Conservation (phyloP, 106 monocot genomes). For the Triglochin maritima region DNA sequence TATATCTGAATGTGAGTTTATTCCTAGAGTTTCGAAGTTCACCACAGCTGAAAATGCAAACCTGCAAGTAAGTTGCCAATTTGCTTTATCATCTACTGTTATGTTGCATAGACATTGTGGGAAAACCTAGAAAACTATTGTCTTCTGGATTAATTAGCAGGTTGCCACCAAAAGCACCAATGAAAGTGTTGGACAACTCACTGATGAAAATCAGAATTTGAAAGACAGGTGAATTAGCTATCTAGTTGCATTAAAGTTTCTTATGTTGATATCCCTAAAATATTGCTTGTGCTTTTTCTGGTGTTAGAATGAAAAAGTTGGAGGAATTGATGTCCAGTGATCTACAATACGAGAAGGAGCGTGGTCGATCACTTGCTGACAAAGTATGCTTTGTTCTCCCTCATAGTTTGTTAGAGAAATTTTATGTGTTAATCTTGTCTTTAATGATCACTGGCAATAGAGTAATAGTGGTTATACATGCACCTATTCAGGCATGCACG, state of each 20-base stretch:
- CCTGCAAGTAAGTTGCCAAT: neutral
- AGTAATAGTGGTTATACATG: too few relatives aligned
- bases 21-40: neutral
- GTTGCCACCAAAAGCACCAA: too few relatives aligned
- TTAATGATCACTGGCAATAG: neutral
- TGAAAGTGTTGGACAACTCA: conserved; percentile 21
- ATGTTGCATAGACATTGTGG: too few relatives aligned
- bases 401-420: neutral
- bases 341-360: conserved; percentile 31
- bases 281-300: neutral
- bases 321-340: conserved; percentile 29
- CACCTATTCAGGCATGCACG: too few relatives aligned
- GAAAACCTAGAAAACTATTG: too few relatives aligned
- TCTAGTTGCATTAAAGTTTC: neutral
- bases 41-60: neutral
- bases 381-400: conserved; percentile 24
- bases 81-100: neutral
- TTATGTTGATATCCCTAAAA: neutral
- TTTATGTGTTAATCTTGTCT: neutral
- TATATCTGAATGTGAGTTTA: conserved; percentile 3
- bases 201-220: conserved; percentile 35
- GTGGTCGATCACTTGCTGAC: conserved; percentile 28
- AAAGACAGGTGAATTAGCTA: conserved; percentile 26
- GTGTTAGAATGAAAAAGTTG: conserved; percentile 23
- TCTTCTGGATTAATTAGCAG: too few relatives aligned